Evolutionary conservation across 352 stramenopile species (phyloP).

Genomic region (Globisporangium cylindrosporum): DNA sequence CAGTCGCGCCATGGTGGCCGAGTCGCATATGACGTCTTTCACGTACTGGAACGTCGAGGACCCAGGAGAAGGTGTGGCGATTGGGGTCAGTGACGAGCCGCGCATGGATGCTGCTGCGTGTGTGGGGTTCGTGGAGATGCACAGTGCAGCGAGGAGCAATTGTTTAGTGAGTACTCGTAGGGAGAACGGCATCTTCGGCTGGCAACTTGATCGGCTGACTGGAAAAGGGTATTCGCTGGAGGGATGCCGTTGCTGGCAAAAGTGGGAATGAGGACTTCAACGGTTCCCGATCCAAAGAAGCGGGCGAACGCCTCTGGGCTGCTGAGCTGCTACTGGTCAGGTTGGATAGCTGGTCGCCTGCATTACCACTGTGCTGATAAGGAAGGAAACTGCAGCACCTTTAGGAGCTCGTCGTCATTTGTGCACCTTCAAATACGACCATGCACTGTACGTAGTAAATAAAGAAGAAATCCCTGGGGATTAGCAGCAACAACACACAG

Average conservation of each 20-base stretch:
- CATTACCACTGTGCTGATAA: neutral
- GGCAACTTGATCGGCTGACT: neutral
- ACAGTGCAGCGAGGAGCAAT: neutral
- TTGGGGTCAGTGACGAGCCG: neutral
- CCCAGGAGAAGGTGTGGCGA: neutral
- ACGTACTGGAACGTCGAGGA: neutral
- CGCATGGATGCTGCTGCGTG: neutral
- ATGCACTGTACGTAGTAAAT: too few relatives aligned
- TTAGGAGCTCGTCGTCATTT: too few relatives aligned
- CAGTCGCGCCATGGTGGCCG: conserved; percentile 26
- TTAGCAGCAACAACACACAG: too few relatives aligned
- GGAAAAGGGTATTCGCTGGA: neutral
- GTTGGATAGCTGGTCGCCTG: neutral
- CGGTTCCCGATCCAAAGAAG: neutral
- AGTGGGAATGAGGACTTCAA: neutral
- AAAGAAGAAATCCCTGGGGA: neutral
- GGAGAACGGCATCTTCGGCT: neutral
- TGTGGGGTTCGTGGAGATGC: neutral
- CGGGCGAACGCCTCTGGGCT: too few relatives aligned
- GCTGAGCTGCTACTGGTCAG: too few relatives aligned
- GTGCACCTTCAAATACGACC: too few relatives aligned
- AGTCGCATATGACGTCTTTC: neutral
- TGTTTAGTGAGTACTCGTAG: neutral
- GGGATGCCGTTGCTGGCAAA: neutral
- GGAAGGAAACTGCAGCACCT: too few relatives aligned